These are phyloP conservation scores for Phytophthora hybrid DNA, from an alignment of 352 stramenopile genomes.

Conservation along the genomic window DNA sequence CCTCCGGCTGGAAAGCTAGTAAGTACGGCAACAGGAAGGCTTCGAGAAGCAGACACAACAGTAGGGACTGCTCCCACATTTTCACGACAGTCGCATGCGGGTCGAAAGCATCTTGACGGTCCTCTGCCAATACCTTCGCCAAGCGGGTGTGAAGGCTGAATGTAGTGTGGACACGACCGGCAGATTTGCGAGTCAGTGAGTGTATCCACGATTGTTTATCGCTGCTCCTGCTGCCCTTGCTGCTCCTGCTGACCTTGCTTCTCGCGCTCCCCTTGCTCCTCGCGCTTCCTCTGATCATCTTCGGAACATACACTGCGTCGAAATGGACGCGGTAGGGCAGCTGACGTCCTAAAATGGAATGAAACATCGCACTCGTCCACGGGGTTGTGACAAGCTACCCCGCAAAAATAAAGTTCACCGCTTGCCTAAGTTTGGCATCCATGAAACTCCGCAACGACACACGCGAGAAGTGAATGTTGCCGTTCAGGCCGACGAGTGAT, in stretches of 20 bases:
- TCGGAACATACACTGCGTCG: background rate
- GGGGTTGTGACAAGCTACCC: background rate
- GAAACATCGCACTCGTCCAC: background rate
- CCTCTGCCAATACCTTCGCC: conserved; percentile 5
- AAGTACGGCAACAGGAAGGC: conserved; percentile 61
- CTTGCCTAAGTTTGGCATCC: conserved; percentile 4
- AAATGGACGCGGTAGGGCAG: background rate
- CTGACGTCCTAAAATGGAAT: background rate
- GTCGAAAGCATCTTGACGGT: conserved; percentile 48
- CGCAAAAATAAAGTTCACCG: background rate
- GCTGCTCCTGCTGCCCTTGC: conserved; percentile 2
- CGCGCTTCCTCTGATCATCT: conserved; percentile 7
- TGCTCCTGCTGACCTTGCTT: background rate
- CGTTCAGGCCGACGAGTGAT: background rate
- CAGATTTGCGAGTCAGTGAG: background rate
- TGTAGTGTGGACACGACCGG: conserved; percentile 1
- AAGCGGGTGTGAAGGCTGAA: conserved; percentile 5
- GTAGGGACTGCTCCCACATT: conserved; percentile 58
- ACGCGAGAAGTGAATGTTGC: background rate
- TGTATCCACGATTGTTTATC: conserved; percentile 4
- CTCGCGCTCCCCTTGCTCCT: background rate
- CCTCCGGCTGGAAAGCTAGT: conserved; percentile 43
- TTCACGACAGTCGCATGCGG: conserved; percentile 50
- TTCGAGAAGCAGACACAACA: conserved; percentile 55
- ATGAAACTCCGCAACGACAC: background rate